Evolutionary conservation across 495 filamentous ascomycete species (phyloP), one percentile per base, ranked within the genome.

Genomic region (Podospora appendiculata): DNA sequence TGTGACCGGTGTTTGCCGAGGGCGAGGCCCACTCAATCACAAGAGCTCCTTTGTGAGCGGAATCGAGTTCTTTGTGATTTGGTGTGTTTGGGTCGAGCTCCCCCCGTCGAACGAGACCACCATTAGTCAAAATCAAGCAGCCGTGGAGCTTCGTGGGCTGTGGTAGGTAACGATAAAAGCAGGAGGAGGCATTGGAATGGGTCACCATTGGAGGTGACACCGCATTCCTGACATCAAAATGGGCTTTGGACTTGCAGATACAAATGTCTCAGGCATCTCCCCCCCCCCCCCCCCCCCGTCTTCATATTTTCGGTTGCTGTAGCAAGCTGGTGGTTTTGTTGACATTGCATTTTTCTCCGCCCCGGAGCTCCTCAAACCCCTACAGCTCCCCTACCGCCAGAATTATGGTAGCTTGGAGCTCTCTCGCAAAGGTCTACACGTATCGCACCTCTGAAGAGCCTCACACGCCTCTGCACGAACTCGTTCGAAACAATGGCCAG

Each of bases 191-290:
- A 25, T 25, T 57, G 61, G 61, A 61, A 64, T 64, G 61, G 52
- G 41, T 51, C 48, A 48, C 48, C 46, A 44, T 53, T 39, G 47
- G 45, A 33, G 35, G 39, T 18, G 35, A 41, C 45, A 41, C 48
- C 45, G 45, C 58, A 59, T 64, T 61, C 58, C 51, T 48, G 34
- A 50, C 42, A 45, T 16, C 36, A 35, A 5, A 35, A 43, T 39
- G 49, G 50, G 32, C 52, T 35, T 52, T 53, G 18, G 44, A 55
- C 35, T 8, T 16, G 44, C 48, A 42, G 41, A 39, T 64, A 64
- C 63, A 66, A 59, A 64, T 66, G 61, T 66, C 61, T 62, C 45
- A 61, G 43, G 61, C 45, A 47, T 48, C 38, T 45, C 54, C 33
- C 25, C 52, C 46, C 36, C 48, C 46, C 46, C 50, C 45, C 18